These are phyloP conservation scores for Sabuloglossum arenarium DNA, from an alignment of 495 filamentous ascomycete species.

Conservation along the genomic window DNA sequence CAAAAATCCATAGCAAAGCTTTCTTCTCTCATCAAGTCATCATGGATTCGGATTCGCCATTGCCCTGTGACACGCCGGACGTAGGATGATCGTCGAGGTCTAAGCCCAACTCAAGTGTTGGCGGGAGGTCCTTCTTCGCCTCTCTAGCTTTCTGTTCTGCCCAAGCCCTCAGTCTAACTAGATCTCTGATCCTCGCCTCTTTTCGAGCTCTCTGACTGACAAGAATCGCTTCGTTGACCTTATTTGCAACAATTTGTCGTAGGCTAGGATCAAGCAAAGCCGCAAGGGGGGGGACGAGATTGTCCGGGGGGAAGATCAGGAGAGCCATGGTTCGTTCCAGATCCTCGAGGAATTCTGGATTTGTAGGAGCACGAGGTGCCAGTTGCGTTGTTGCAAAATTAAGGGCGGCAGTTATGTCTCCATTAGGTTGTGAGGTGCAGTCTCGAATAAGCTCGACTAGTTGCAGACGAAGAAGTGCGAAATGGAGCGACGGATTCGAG, in stretches of 20 bases:
- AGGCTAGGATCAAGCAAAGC: constrained; percentile 60
- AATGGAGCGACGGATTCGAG: constrained; percentile 63
- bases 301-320: constrained; percentile 63
- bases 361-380: constrained; percentile 67
- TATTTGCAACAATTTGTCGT: constrained; percentile 56
- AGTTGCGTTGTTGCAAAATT: constrained; percentile 74
- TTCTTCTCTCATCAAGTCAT: neutral
- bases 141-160: constrained; percentile 58
- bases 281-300: constrained; percentile 51
- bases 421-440: constrained; percentile 38
- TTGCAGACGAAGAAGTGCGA: constrained; percentile 75
- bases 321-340: constrained; percentile 87
- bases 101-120: constrained; percentile 9
- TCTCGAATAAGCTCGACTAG: constrained; percentile 79
- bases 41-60: neutral
- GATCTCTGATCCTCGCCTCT: constrained; percentile 58
- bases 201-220: constrained; percentile 43
- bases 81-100: constrained; percentile 1
- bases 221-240: constrained; percentile 77
- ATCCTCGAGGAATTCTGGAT: constrained; percentile 62
- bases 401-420: constrained; percentile 63
- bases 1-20: neutral
- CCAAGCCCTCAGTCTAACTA: constrained; percentile 70
- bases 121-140: constrained; percentile 53
- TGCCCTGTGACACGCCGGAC: neutral